phyloP scores from a whole-genome alignment of 495 filamentous ascomycete genomes.

The Xylaria longipes region DNA sequence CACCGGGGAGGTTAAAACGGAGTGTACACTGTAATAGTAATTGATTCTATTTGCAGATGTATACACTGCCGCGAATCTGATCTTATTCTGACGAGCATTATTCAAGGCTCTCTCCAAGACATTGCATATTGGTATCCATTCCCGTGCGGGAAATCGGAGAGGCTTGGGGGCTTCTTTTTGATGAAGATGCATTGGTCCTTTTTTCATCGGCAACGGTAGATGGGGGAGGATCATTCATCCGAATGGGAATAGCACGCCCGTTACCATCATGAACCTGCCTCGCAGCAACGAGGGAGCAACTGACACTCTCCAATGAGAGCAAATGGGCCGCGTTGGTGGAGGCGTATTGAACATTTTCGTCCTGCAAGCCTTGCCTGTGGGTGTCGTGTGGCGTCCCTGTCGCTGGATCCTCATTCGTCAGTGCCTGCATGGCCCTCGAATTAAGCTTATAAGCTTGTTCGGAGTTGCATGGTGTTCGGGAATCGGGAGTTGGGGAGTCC shows the following conservation, averaged over 20 bases:
- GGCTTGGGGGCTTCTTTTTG: not conserved
- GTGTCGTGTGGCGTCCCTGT: constrained; percentile 21
- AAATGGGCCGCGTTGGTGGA: constrained; percentile 17
- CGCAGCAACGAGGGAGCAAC: constrained; percentile 10
- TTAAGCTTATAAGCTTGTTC: constrained; percentile 31
- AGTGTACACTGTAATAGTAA: not conserved
- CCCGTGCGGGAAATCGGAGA: constrained; percentile 12
- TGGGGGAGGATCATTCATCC: constrained; percentile 6
- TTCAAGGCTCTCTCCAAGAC: not conserved
- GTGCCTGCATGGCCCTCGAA: constrained; percentile 25
- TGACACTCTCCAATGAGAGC: constrained; percentile 8
- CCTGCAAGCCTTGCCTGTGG: constrained; percentile 25
- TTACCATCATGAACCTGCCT: constrained; percentile 3
- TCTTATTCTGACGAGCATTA: not conserved
- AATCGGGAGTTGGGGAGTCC: constrained; percentile 23
- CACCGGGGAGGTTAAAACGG: constrained; percentile 11
- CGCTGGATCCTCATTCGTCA: constrained; percentile 16
- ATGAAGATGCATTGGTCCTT: constrained; percentile 21
- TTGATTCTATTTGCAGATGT: not conserved
- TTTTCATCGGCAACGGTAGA: not conserved
- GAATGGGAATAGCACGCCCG: constrained; percentile 10
- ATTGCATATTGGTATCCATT: constrained; percentile 22
- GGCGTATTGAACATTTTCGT: constrained; percentile 16
- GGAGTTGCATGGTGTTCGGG: constrained; percentile 25
- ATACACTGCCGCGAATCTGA: not conserved